These are phyloP conservation scores for Monosporascus ibericus DNA, from an alignment of 2,329 filamentous ascomycete species.

Conservation along the genomic window DNA sequence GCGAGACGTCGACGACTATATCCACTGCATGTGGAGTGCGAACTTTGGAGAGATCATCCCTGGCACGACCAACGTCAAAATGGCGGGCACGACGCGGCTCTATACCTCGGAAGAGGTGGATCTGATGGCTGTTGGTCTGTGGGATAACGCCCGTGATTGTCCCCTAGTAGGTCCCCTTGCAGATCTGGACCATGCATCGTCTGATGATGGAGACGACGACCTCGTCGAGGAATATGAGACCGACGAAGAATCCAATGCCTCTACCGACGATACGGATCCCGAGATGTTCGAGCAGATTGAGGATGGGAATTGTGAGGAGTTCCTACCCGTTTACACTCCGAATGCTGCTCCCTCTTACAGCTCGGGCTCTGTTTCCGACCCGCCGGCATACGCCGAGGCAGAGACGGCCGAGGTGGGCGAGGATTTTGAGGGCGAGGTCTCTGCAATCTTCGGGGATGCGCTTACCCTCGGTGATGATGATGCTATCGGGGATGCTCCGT, in stretches of 20 bases:
- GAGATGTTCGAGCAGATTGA: not conserved
- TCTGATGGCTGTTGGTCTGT: conserved; percentile 1
- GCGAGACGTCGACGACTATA: conserved; percentile 7
- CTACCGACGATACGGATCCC: not conserved
- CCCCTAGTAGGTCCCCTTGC: not conserved
- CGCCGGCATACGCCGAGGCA: not conserved
- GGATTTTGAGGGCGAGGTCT: not conserved
- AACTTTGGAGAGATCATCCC: conserved; percentile 4
- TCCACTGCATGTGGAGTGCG: conserved; percentile 4
- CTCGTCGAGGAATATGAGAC: not conserved
- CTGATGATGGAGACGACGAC: not conserved
- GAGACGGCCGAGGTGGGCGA: not conserved
- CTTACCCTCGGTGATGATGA: no score
- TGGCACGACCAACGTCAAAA: conserved; percentile 5
- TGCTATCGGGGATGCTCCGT: no score
- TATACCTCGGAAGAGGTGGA: conserved; percentile 9
- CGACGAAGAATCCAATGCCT: not conserved
- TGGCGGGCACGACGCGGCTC: conserved; percentile 3
- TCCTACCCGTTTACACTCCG: conserved; percentile 2
- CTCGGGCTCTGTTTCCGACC: not conserved
- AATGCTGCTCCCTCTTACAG: not conserved
- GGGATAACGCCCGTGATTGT: not conserved
- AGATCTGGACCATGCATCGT: not conserved
- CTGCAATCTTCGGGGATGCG: no score
- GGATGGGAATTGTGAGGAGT: not conserved